Evolutionary conservation across 1,284 basidiomycete genomes (phyloP).

Genomic region (Ceratobasidium sp.): DNA sequence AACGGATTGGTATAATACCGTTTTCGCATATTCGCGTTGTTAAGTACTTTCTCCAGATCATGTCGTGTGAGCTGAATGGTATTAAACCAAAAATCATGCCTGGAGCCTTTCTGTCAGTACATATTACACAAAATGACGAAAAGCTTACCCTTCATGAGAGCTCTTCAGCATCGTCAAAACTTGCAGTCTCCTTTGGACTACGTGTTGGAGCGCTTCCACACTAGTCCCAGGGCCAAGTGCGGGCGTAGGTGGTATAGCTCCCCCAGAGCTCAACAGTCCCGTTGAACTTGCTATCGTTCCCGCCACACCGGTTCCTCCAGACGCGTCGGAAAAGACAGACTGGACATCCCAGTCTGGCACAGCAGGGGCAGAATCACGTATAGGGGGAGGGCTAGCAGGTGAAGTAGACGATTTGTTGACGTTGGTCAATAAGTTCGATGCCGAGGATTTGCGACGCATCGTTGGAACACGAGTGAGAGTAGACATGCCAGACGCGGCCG

Average conservation of each 20-base stretch:
- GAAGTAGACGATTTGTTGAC: slow-evolving; percentile 62
- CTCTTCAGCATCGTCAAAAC: slow-evolving; percentile 85
- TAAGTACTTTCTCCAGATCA: slow-evolving; percentile 79
- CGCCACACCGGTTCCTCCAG: slow-evolving; percentile 52
- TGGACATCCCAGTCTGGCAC: slow-evolving; percentile 73
- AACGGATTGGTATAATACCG: slow-evolving; percentile 60
- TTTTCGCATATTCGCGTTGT: slow-evolving; percentile 77
- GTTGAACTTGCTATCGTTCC: slow-evolving; percentile 27
- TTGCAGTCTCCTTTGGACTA: slow-evolving; percentile 83
- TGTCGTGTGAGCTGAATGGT: slow-evolving; percentile 79
- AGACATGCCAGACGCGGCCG: slow-evolving; percentile 26
- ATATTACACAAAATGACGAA: not conserved
- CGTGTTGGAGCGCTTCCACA: slow-evolving; percentile 56
- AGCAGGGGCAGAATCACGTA: slow-evolving; percentile 54
- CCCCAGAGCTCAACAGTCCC: not conserved
- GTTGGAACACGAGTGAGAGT: slow-evolving; percentile 56
- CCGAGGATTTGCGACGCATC: slow-evolving; percentile 84
- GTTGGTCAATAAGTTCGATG: slow-evolving; percentile 80
- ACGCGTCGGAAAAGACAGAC: slow-evolving; percentile 65
- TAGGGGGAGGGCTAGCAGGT: slow-evolving; percentile 39
- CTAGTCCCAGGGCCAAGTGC: slow-evolving; percentile 22
- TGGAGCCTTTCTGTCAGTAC: not conserved
- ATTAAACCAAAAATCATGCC: slow-evolving; percentile 76
- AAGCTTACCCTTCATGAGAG: slow-evolving; percentile 81
- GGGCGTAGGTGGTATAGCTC: slow-evolving; percentile 3